These are phyloP conservation scores for Phlebopus sp. DNA, from an alignment of 1,284 basidiomycete genomes.

Conservation along the genomic window DNA sequence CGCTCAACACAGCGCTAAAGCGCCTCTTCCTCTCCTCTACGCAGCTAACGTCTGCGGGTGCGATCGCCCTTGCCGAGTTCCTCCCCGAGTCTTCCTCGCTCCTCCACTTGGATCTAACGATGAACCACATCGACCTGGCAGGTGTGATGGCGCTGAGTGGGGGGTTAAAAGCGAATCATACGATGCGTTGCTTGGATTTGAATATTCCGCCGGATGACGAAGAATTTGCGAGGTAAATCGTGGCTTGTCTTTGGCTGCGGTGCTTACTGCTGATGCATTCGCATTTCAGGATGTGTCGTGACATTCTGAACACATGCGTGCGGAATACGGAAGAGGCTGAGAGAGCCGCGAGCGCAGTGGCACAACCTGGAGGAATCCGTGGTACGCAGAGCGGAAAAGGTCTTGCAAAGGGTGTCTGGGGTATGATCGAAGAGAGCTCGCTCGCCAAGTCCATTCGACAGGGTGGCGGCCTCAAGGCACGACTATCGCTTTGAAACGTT, in stretches of 20 bases:
- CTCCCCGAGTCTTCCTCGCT: slow-evolving; percentile 86
- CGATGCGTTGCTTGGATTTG: slow-evolving; percentile 90
- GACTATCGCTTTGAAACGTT: slow-evolving; percentile 5
- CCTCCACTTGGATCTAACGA: slow-evolving; percentile 85
- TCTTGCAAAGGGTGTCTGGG: slow-evolving; percentile 68
- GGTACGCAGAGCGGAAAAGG: slow-evolving; percentile 35
- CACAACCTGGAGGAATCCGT: slow-evolving; percentile 8
- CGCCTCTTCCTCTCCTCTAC: slow-evolving; percentile 90
- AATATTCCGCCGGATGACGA: slow-evolving; percentile 90
- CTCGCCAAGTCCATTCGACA: slow-evolving; percentile 65
- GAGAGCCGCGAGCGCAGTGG: slow-evolving; percentile 30
- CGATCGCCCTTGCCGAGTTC: slow-evolving; percentile 95
- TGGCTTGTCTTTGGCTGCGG: neutral
- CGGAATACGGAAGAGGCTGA: slow-evolving; percentile 88
- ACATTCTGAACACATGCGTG: slow-evolving; percentile 81
- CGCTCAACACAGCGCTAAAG: slow-evolving; percentile 89
- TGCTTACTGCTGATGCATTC: neutral
- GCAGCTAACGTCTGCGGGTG: slow-evolving; percentile 77
- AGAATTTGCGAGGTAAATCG: slow-evolving; percentile 69
- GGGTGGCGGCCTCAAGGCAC: slow-evolving; percentile 60
- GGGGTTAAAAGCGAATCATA: slow-evolving; percentile 79
- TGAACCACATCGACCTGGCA: slow-evolving; percentile 82
- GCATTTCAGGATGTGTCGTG: slow-evolving; percentile 60
- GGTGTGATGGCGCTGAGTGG: slow-evolving; percentile 91
- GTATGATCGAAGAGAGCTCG: slow-evolving; percentile 78